Percentiles rank a stretch among this genome's conserved stretches.
These are phyloP conservation scores for Eimeria necatrix DNA, from an alignment of 169 alveolate genomes.

Conservation along the genomic window DNA sequence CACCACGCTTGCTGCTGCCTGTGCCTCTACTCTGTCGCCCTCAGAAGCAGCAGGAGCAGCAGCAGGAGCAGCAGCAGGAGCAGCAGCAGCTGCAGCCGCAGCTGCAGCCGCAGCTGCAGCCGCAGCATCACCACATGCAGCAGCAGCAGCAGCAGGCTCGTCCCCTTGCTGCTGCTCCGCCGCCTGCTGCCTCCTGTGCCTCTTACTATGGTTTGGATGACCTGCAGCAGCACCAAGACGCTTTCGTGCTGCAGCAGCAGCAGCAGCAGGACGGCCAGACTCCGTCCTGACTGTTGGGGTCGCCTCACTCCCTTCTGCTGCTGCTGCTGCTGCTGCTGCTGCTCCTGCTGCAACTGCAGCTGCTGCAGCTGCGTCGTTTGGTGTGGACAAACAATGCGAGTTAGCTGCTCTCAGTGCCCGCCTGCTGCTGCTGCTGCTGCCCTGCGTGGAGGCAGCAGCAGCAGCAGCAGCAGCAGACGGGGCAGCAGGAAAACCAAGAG, in stretches of 20 bases:
- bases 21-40: background rate
- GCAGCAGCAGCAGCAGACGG: background rate
- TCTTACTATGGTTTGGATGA: background rate
- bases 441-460: background rate
- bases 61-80: background rate
- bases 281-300: background rate
- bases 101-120: background rate
- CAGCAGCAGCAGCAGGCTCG: background rate
- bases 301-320: background rate
- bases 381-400: background rate
- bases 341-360: background rate
- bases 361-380: background rate
- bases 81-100: background rate
- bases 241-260: background rate
- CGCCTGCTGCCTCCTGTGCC: background rate
- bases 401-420: constrained; percentile 10
- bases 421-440: constrained; percentile 66
- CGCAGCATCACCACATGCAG: background rate
- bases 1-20: background rate
- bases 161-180: constrained; percentile 10
- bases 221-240: constrained; percentile 3
- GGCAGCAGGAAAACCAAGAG: constrained; percentile 2
- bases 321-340: constrained; percentile 12
- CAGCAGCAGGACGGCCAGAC: constrained; percentile 5
- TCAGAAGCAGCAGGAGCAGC: background rate